Evolutionary conservation across 2,329 filamentous ascomycete genomes (phyloP), one percentile per base, ranked within the genome.

Genomic region (Thermoascus crustaceus): DNA sequence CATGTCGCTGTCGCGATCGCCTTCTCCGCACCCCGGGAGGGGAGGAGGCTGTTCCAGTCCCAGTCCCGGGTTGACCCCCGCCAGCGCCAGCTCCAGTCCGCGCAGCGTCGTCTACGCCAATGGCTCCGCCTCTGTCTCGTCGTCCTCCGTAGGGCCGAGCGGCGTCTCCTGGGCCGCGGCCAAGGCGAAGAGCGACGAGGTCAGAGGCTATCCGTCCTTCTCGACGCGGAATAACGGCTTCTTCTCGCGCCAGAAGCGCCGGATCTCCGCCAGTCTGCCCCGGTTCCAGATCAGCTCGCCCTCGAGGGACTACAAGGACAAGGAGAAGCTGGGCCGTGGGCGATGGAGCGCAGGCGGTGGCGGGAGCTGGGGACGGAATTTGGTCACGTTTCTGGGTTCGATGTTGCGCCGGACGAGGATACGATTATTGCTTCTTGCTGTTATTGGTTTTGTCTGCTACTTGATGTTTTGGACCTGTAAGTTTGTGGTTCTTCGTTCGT

Each of bases 1-100:
- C 52, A 94, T 94, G 88, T 84, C 84, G 48, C 67, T 89, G 44
- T 91, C 87, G 48, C 79, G 86, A 64, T 93, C 85, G 55, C 85
- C 88, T 33, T 94, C 86, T 37, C 89, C 88, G 43, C 75, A 78
- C 44, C 82, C 79, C 42, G 82, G 83, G 52, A 86, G 85, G 55
- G 87, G 87, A n/a, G n/a, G n/a, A n/a, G n/a, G n/a, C n/a, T n/a
- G n/a, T n/a, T n/a, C n/a, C 50, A 95, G 89, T 88, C 78, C 85
- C 38, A 91, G 82, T 63, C 86, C 83, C 37, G 85, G 80, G 45
- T 72, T 85, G 55, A 82, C 77, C 54, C 78, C 82, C 41, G 78
- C 76, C 39, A 85, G 81, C 58, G 81, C 81, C 42, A 73, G 75
- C 47, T 76, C 77, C 23, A 86, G 79, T 55, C 82, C 84, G 13